Evolutionary conservation across 331 rosid genomes (phyloP), one percentile per base, ranked within the genome.

Genomic region (Pyrus hybrid): DNA sequence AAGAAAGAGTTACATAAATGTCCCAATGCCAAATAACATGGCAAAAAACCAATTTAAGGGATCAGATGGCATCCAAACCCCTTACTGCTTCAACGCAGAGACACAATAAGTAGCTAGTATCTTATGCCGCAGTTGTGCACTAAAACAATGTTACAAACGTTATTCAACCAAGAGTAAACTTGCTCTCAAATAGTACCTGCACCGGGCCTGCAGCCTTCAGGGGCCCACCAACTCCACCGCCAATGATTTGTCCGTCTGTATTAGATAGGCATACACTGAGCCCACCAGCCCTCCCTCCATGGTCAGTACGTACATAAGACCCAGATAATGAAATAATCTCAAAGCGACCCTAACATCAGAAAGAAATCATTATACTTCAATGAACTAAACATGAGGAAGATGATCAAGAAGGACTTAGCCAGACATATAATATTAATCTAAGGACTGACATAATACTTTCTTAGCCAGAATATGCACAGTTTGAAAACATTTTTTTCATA

Each of bases 201-300:
- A 95, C 98, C 20, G 98, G 99, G 77, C 97, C 96, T 33, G 93
- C 93, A 28, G 99, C 99, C 74, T 70, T 90, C 67, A 95, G 80
- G 11, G 99, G 91, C 72, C 99, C 99, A 85, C 96, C 96, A 75
- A 95, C 90, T 72, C 97, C 97, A 67, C 99, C 99, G 68, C 99
- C 99, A 54, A 95, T 79, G 74, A 95, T 90, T 82, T 92, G 96
- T 30, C 99, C 99, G 85, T 95, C 90, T 43, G 91, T 62, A 83
- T 77, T 90, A 30, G 93, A 86, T 66, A 95, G 82, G 81, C 98
- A 90, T 70, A 92, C 90, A 75, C 98, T 95, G 25, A 95, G 92
- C 66, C 96, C 99, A 9, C 98, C 99, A 6, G 84, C 64, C 76
- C 90, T 90, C 77, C 84, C 89, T 63, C 93, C 97, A 7, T 71